Percentiles rank a stretch among this genome's conserved stretches.
These are phyloP conservation scores for Sporothrix brunneoviolacea DNA, from an alignment of 2,329 filamentous ascomycete species.

Conservation along the genomic window DNA sequence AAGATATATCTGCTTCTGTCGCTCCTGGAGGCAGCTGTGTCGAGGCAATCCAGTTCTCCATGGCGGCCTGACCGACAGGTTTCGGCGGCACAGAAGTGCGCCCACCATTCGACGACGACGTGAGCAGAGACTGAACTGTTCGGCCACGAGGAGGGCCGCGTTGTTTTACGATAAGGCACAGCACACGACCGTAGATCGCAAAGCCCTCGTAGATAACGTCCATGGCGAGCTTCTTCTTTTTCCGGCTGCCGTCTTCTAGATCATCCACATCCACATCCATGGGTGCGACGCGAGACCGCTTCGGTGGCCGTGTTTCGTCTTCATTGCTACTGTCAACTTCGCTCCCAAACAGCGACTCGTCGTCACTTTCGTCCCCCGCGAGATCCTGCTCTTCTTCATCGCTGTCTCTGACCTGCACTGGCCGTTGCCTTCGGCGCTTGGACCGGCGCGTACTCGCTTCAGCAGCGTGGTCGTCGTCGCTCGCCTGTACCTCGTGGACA, in stretches of 20 bases:
- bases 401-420: constrained; percentile 28
- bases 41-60: constrained; percentile 80
- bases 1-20: too few species aligned
- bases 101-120: constrained; percentile 3
- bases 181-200: constrained; percentile 85
- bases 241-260: constrained; percentile 42
- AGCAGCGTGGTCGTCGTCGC: neutral
- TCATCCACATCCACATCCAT: constrained; percentile 30
- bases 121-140: constrained; percentile 14
- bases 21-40: constrained; percentile 56
- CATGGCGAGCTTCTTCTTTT: constrained; percentile 88
- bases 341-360: constrained; percentile 19
- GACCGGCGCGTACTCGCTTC: constrained; percentile 27
- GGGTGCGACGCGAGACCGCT: constrained; percentile 28
- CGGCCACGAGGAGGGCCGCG: constrained; percentile 38
- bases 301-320: constrained; percentile 30
- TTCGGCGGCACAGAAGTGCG: constrained; percentile 21
- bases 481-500: constrained; percentile 1
- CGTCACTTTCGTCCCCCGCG: constrained; percentile 17
- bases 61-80: constrained; percentile 57
- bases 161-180: constrained; percentile 83
- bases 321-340: constrained; percentile 22
- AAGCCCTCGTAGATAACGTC: constrained; percentile 91
- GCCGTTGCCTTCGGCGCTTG: constrained; percentile 26
- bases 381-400: constrained; percentile 24